phyloP scores from a whole-genome alignment of 208 protist genomes.

The Trichomonas gallinae region DNA sequence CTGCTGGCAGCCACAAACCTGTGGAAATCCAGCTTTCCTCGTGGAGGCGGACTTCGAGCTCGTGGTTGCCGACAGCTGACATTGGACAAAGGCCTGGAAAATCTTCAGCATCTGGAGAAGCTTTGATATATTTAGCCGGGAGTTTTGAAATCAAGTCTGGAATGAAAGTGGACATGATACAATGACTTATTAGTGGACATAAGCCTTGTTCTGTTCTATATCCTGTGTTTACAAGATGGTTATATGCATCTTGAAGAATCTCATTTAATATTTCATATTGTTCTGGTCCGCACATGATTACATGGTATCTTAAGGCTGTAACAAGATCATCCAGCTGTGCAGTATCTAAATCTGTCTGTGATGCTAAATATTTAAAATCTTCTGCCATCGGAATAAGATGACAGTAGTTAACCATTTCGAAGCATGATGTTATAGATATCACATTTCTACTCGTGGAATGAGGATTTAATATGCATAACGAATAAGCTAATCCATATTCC shows the following conservation, averaged over 20 bases:
- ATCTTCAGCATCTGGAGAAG: not conserved
- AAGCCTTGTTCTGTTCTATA: not conserved
- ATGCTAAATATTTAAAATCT: not conserved
- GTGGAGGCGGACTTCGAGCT: not conserved
- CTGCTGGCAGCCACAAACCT: not conserved
- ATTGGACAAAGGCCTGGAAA: not conserved
- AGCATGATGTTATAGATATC: not conserved
- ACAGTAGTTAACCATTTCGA: not conserved
- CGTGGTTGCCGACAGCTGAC: not conserved
- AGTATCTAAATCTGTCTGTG: not conserved
- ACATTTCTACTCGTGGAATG: not conserved
- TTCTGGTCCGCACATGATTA: not conserved
- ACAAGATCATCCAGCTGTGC: not conserved
- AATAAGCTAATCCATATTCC: not conserved
- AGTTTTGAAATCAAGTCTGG: not conserved
- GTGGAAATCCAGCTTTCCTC: conserved; percentile 17
- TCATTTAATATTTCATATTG: not conserved
- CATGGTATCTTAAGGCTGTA: not conserved
- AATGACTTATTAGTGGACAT: not conserved
- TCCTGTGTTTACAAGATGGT: not conserved
- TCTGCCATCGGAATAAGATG: not conserved
- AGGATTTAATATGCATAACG: not conserved
- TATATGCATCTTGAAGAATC: not conserved
- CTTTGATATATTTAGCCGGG: not conserved
- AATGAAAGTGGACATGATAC: not conserved